Conservation (phyloP, 2,329 filamentous ascomycete species). For the Lecanosticta acicola region DNA sequence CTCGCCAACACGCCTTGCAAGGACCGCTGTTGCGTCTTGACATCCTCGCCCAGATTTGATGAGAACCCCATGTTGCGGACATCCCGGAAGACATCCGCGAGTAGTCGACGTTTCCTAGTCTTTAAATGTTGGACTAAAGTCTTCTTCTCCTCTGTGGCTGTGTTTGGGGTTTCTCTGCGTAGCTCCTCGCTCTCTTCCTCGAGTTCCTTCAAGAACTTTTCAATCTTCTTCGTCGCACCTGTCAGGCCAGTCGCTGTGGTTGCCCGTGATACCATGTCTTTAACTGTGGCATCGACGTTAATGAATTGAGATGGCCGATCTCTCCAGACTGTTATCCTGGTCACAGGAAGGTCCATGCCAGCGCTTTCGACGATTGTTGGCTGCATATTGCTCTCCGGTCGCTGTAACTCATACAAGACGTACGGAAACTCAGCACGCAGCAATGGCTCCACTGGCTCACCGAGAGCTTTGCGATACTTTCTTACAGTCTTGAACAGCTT, state of each 20-base stretch:
- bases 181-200: conserved; percentile 65
- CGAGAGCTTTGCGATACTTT: conserved; percentile 77
- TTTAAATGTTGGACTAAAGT: conserved; percentile 81
- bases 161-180: conserved; percentile 73
- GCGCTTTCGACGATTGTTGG: not conserved
- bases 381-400: not conserved
- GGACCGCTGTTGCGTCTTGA: conserved; percentile 67
- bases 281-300: conserved; percentile 23
- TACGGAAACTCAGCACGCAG: conserved; percentile 26
- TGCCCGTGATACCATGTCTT: not conserved
- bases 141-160: conserved; percentile 83
- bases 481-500: conserved; percentile 87
- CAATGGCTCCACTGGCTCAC: conserved; percentile 66
- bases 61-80: conserved; percentile 85
- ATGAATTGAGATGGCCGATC: conserved; percentile 12
- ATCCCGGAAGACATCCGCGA: conserved; percentile 78
- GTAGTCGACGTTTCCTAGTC: conserved; percentile 79
- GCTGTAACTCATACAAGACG: not conserved
- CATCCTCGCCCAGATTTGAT: conserved; percentile 69
- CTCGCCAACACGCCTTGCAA: conserved; percentile 64
- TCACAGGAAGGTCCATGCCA: not conserved
- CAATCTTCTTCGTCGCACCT: conserved; percentile 7
- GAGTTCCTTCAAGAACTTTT: conserved; percentile 44
- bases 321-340: not conserved
- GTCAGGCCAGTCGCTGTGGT: not conserved